These are phyloP conservation scores for Hypoxylon sp. DNA, from an alignment of 2,329 filamentous ascomycete species.

Conservation along the genomic window DNA sequence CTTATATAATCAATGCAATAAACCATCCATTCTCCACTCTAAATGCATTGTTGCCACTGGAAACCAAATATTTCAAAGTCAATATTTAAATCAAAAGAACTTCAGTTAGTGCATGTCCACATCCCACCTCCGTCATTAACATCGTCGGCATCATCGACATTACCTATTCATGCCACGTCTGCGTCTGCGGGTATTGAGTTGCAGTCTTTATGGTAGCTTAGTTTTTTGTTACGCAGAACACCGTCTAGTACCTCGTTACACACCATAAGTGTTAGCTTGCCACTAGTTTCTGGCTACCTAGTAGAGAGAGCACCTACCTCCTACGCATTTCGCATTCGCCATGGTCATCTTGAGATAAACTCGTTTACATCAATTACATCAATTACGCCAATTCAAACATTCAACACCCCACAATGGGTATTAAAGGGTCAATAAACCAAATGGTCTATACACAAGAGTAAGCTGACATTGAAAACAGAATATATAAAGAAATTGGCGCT, in stretches of 20 bases:
- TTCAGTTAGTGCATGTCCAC: constrained; percentile 20
- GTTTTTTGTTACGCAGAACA: not conserved
- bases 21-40: constrained; percentile 8
- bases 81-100: constrained; percentile 43
- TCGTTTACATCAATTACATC: not conserved
- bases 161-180: too few species aligned
- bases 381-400: constrained; percentile 1
- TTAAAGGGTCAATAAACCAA: constrained; percentile 65
- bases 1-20: not conserved
- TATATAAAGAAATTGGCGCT: constrained; percentile 89
- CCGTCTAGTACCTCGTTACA: not conserved
- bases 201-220: not conserved
- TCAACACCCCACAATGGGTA: constrained; percentile 65
- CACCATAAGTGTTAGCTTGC: not conserved
- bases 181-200: not conserved
- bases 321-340: too few species aligned
- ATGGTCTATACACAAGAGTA: not conserved
- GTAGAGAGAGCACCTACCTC: too few species aligned
- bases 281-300: not conserved
- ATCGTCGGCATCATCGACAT: constrained; percentile 1
- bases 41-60: constrained; percentile 47
- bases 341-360: constrained; percentile 16
- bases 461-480: constrained; percentile 63
- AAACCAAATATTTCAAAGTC: constrained; percentile 46
- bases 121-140: not conserved